phyloP scores from a whole-genome alignment of 1,139 yeast genomes.

The Debaryomycetaceae sp. region DNA sequence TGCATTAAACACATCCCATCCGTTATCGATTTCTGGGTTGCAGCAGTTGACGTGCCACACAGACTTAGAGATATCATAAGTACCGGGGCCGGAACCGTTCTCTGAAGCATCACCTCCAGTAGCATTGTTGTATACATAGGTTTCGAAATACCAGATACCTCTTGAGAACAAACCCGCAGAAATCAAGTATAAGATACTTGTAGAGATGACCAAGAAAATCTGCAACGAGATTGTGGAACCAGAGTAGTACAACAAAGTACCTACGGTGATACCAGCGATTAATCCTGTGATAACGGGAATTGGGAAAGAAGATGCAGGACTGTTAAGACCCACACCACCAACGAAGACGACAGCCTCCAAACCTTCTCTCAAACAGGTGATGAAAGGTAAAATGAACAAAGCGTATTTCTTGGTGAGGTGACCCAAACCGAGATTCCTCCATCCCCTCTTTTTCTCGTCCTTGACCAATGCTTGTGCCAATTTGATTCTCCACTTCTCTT shows the following conservation, averaged over 20 bases:
- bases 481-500: slow-evolving; percentile 89
- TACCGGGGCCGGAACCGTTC: slow-evolving; percentile 87
- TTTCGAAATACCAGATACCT: slow-evolving; percentile 85
- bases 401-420: slow-evolving; percentile 60
- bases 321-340: slow-evolving; percentile 82
- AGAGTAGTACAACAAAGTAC: slow-evolving; percentile 65
- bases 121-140: slow-evolving; percentile 52
- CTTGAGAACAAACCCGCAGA: slow-evolving; percentile 88
- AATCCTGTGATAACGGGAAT: slow-evolving; percentile 77
- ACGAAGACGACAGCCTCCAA: slow-evolving; percentile 88
- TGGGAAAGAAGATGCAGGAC: slow-evolving; percentile 79
- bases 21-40: slow-evolving; percentile 81
- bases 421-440: slow-evolving; percentile 30
- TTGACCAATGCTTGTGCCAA: slow-evolving; percentile 70
- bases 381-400: slow-evolving; percentile 72
- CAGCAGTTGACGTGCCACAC: slow-evolving; percentile 97
- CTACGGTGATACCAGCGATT: slow-evolving; percentile 68
- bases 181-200: slow-evolving; percentile 77
- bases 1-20: slow-evolving; percentile 92
- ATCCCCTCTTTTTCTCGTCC: slow-evolving; percentile 26
- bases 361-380: slow-evolving; percentile 87
- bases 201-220: slow-evolving; percentile 73
- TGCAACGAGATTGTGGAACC: slow-evolving; percentile 78
- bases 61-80: slow-evolving; percentile 68
- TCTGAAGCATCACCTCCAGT: slow-evolving; percentile 92